phyloP scores from a whole-genome alignment of 2,329 filamentous ascomycete genomes.

The Salinomyces thailandicus region DNA sequence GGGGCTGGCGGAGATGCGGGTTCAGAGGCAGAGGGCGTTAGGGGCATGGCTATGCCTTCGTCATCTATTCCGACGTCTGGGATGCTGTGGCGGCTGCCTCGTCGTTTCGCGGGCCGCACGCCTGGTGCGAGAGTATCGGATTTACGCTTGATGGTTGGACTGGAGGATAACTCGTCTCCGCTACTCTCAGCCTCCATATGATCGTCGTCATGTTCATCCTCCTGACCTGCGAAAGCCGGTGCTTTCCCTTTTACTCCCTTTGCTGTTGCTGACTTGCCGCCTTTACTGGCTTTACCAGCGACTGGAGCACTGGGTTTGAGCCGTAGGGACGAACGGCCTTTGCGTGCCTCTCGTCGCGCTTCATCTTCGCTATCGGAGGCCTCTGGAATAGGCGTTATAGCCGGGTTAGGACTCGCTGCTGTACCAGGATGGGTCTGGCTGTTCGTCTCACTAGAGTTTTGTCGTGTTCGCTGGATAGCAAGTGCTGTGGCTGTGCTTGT shows the following conservation, averaged over 20 bases:
- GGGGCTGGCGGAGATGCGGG: not conserved
- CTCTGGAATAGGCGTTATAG: constrained; percentile 7
- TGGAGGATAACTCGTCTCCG: constrained; percentile 3
- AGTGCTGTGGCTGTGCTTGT: not conserved
- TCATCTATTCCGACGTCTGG: constrained; percentile 22
- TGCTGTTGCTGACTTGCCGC: constrained; percentile 4
- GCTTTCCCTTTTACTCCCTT: constrained; percentile 18
- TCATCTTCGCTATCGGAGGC: constrained; percentile 12
- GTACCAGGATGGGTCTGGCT: no score
- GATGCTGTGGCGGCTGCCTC: constrained; percentile 7
- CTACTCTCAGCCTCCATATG: constrained; percentile 1
- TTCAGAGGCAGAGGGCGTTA: constrained; percentile 14
- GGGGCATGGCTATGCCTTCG: constrained; percentile 27
- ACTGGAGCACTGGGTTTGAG: not conserved
- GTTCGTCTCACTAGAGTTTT: no score
- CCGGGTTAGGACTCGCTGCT: no score
- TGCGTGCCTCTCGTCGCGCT: constrained; percentile 6
- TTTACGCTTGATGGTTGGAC: not conserved
- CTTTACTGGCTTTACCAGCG: constrained; percentile 21
- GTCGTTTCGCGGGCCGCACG: not conserved
- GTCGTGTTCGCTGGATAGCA: not conserved
- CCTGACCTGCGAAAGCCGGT: constrained; percentile 4
- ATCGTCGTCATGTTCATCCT: not conserved
- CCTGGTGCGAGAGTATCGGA: not conserved
- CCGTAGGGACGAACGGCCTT: constrained; percentile 15